Base-by-base conservation (phyloP, 805 yeast species). In the Saccharomyces jurei region DNA sequence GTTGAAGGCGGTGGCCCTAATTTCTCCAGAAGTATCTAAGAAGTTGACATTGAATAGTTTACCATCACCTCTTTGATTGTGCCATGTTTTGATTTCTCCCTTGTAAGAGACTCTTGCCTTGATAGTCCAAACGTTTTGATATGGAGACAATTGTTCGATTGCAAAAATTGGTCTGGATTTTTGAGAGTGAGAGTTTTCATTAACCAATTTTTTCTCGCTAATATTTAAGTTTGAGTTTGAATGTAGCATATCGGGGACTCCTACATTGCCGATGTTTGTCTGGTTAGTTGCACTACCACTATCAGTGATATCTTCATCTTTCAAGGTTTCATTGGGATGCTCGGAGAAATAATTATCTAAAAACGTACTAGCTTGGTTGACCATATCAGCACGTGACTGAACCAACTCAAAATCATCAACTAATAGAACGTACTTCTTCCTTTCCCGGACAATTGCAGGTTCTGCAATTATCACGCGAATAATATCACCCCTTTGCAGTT, bases 11-110 rank as follows among this genome's bases (percentile, higher is more conserved):
- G 98, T 90, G 10, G 96, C 97, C 65, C 94, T 81, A 62, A 94
- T 94, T 74, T 94, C 98, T 64, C 94, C 96, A 5, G 97, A 87
- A 68, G 94, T 96, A 68, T 94, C 99, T 54, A 92, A 73, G 55
- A 94, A 82, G 62, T 89, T 89, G 30, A 89, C 88, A 63, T 86
- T 87, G 75, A 94, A 90, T 56, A 94, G 78, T 70, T 88, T 87
- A 53, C 99, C 99, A 58, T 85, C 89, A 55, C 97, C 96, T 63
- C 84, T 80, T 58, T 81, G 84, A 63, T 88, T 89, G 52, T 88
- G 81, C 92, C 92, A 94, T 41, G 88, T 87, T 70, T 89, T 84
- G 61, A 92, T 78, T 57, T 89, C 97, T 54, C 92, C 83, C 71
- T 92, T 94, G 70, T 79, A 84, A 0, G 96, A 84, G 27, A 90